Percentiles rank a stretch among this genome's conserved stretches.
Conservation (phyloP, 805 yeast species). For the Peterozyma toletana region DNA sequence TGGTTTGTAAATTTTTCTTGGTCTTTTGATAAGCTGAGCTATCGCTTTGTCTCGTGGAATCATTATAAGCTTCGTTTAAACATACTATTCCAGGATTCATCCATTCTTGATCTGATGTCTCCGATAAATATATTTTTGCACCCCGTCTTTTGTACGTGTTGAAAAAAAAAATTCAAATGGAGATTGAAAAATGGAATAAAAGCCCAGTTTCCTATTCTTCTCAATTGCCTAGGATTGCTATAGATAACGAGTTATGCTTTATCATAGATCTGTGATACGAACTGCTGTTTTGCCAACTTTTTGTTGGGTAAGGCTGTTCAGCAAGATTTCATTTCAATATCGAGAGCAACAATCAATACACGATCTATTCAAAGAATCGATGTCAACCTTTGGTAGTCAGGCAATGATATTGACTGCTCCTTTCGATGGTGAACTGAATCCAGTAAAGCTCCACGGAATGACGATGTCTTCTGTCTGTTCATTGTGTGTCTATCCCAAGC, state of each 20-base stretch:
- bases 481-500: slow-evolving; percentile 67
- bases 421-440: slow-evolving; percentile 14
- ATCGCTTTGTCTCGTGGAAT: neutral
- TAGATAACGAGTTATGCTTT: neutral
- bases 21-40: neutral
- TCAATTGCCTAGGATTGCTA: neutral
- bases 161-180: no score
- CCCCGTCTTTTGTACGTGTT: no score
- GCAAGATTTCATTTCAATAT: neutral
- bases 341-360: slow-evolving; percentile 9
- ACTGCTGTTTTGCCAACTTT: neutral
- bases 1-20: neutral
- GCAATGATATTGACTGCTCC: slow-evolving; percentile 57
- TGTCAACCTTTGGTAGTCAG: slow-evolving; percentile 28
- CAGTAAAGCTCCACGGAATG: slow-evolving; percentile 50
- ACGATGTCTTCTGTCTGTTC: slow-evolving; percentile 86
- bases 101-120: no score
- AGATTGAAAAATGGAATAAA: neutral
- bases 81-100: no score
- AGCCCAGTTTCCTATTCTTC: neutral
- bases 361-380: slow-evolving; percentile 22
- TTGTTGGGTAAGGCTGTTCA: neutral
- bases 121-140: no score
- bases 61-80: neutral
- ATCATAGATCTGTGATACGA: neutral